A percentile compares a stretch with the other conserved stretches of the same genome.
Conservation (phyloP, 345 rosid genomes). For the Dimocarpus longan region DNA sequence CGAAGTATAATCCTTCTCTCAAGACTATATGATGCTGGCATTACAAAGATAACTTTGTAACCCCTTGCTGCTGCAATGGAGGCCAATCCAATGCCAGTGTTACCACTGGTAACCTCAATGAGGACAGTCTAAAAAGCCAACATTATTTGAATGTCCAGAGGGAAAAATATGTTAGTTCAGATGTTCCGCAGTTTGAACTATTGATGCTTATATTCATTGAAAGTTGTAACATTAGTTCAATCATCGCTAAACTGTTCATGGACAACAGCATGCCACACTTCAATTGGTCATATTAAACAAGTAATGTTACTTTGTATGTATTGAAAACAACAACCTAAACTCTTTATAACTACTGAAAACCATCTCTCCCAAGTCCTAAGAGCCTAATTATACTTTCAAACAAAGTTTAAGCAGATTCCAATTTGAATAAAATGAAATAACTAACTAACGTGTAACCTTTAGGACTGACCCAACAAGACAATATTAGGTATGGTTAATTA, state of each 20-base stretch:
- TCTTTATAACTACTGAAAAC: too few species aligned
- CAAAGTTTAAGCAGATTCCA: too few species aligned
- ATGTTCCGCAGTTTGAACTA: not conserved
- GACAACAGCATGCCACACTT: too few species aligned
- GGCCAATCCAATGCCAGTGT: constrained; percentile 81
- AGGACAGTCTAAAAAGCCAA: constrained; percentile 40
- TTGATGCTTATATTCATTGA: not conserved
- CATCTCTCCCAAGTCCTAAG: too few species aligned
- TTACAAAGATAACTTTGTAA: constrained; percentile 56
- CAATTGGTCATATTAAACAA: too few species aligned
- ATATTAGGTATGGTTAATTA: too few species aligned
- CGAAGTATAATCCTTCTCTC: constrained; percentile 63
- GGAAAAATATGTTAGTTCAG: not conserved
- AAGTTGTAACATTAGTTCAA: not conserved
- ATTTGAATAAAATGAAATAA: too few species aligned
- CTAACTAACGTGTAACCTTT: too few species aligned
- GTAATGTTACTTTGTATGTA: too few species aligned
- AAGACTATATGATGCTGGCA: constrained; percentile 59
- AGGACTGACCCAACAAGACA: too few species aligned
- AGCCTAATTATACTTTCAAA: too few species aligned
- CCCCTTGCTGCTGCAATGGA: constrained; percentile 64
- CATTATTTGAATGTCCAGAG: not conserved
- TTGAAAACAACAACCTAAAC: too few species aligned
- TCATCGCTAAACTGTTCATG: not conserved
- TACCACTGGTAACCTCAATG: constrained; percentile 68